A percentile compares a stretch with the other conserved stretches of the same genome.
These are phyloP conservation scores for Gynochthodes officinalis DNA, from an alignment of 257 asterid genomes.

Conservation along the genomic window DNA sequence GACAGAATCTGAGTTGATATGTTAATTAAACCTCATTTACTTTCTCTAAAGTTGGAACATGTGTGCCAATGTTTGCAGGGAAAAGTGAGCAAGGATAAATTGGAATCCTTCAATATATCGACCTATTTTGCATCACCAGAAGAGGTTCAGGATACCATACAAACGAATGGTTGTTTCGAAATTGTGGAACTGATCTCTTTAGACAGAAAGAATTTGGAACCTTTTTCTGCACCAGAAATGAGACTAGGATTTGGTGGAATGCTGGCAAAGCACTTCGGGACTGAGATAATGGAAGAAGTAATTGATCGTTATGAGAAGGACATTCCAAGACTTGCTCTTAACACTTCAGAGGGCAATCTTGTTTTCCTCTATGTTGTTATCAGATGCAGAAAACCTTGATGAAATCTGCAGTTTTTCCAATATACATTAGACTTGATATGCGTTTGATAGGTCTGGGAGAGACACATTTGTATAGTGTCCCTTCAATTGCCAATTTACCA, in stretches of 20 bases:
- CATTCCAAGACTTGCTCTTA: neutral
- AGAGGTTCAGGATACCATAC: conserved; percentile 20
- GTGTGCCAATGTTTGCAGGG: conserved; percentile 21
- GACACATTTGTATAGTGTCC: too few relatives aligned
- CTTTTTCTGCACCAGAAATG: neutral
- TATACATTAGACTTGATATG: too few relatives aligned
- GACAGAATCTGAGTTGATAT: neutral
- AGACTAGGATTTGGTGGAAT: conserved; percentile 40
- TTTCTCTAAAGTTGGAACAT: neutral
- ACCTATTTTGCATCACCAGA: conserved; percentile 15
- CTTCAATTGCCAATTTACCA: too few relatives aligned
- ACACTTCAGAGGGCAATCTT: neutral
- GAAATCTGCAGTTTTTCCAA: too few relatives aligned
- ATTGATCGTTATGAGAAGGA: conserved; percentile 19
- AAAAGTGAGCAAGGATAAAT: conserved; percentile 20
- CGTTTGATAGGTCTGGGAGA: too few relatives aligned
- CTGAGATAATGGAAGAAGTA: conserved; percentile 35
- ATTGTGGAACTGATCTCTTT: conserved; percentile 19
- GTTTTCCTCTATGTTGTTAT: neutral
- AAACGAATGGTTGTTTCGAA: conserved; percentile 19
- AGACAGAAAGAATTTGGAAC: neutral
- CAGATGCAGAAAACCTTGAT: neutral
- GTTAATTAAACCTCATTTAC: neutral
- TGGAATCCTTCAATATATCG: conserved; percentile 28
- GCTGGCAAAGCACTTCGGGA: conserved; percentile 36